Percentiles rank a stretch among this genome's conserved stretches.
phyloP scores from a whole-genome alignment of 495 filamentous ascomycete species.

The Aspergillus nanangensis region DNA sequence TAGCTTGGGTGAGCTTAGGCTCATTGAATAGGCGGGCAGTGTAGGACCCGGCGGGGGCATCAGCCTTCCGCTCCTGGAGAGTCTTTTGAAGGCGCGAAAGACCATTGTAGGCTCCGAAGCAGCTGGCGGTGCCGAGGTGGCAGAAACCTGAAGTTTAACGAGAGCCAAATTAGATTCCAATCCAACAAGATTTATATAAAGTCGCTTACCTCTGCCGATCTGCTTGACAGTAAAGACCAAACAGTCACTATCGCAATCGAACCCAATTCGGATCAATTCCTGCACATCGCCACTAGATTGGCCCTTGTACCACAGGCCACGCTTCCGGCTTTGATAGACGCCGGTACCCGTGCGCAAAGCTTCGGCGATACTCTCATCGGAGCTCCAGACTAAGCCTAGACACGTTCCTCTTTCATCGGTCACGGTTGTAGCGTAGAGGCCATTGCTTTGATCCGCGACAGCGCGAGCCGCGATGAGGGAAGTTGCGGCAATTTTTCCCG shows the following conservation, averaged over 20 bases:
- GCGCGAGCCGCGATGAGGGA: conserved; percentile 64
- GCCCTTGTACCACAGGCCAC: conserved; percentile 95
- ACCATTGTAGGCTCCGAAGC: conserved; percentile 81
- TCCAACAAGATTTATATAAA: background rate
- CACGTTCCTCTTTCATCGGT: conserved; percentile 82
- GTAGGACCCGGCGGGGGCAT: conserved; percentile 85
- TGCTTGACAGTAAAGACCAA: conserved; percentile 85
- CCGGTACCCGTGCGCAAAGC: conserved; percentile 83
- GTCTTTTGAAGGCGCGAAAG: conserved; percentile 83
- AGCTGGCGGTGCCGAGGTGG: conserved; percentile 84
- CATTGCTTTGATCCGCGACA: conserved; percentile 78
- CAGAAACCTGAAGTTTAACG: conserved; percentile 68
- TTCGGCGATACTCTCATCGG: conserved; percentile 79
- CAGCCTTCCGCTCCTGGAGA: conserved; percentile 68
- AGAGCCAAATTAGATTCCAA: background rate
- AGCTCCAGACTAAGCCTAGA: conserved; percentile 91
- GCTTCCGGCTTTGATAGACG: conserved; percentile 92
- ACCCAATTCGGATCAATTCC: conserved; percentile 74
- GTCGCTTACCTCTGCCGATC: conserved; percentile 60
- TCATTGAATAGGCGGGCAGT: conserved; percentile 90
- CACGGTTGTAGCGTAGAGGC: conserved; percentile 81
- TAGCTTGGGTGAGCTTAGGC: conserved; percentile 80
- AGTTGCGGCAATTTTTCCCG: conserved; percentile 59
- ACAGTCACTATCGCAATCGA: conserved; percentile 92
- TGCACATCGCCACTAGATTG: conserved; percentile 91